Evolutionary conservation across 805 yeast genomes (phyloP).

Genomic region (Spathaspora passalidarum): DNA sequence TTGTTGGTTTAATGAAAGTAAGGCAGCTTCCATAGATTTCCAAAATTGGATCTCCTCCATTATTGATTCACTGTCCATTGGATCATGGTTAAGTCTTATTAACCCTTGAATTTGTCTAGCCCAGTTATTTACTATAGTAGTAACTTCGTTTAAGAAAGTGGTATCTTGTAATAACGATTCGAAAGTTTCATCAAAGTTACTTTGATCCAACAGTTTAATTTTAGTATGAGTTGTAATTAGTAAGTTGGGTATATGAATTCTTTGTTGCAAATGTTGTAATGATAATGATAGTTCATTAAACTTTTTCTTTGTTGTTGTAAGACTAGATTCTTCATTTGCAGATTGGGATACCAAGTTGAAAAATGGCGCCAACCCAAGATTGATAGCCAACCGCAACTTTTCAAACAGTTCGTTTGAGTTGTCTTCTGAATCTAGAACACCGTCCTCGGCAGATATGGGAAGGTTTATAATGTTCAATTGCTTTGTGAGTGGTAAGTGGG

Average conservation of each 20-base stretch:
- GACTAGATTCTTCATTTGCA: constrained; percentile 11
- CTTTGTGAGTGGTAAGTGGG: constrained; percentile 18
- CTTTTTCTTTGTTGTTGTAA: constrained; percentile 49
- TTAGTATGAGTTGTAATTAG: constrained; percentile 48
- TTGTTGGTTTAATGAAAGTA: constrained; percentile 56
- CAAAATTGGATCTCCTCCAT: constrained; percentile 75
- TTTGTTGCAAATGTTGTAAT: constrained; percentile 63
- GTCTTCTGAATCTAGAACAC: constrained; percentile 1
- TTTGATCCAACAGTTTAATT: constrained; percentile 21
- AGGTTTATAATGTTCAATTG: constrained; percentile 35
- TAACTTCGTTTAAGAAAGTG: constrained; percentile 62
- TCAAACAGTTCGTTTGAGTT: constrained; percentile 37
- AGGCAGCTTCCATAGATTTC: constrained; percentile 65
- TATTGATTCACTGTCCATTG: constrained; percentile 50
- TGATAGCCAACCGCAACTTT: constrained; percentile 55
- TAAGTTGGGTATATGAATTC: constrained; percentile 67
- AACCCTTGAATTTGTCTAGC: constrained; percentile 57
- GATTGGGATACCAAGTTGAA: constrained; percentile 49
- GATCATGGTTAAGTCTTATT: constrained; percentile 50
- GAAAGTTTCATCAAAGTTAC: constrained; percentile 22
- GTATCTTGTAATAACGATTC: constrained; percentile 46
- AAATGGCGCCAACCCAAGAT: constrained; percentile 64
- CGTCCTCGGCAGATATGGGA: constrained; percentile 16
- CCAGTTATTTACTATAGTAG: constrained; percentile 72
- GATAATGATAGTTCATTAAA: constrained; percentile 67